A percentile compares a stretch with the other conserved stretches of the same genome.
Conservation (phyloP, 176 grass and related monocot species). For the Phyllostachys edulis region DNA sequence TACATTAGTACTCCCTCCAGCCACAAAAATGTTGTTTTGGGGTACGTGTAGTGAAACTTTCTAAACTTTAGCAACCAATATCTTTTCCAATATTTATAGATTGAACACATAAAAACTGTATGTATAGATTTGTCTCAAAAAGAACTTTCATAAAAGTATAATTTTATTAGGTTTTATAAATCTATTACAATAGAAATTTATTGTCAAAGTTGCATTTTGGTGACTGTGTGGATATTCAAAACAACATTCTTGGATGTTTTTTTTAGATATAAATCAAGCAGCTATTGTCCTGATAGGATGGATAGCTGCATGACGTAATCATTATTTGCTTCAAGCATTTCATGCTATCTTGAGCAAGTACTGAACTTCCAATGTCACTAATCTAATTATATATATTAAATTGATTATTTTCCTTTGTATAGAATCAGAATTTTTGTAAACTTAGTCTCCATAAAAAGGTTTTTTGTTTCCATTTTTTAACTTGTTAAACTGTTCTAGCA, state of each 20-base stretch:
- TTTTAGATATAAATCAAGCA: not conserved
- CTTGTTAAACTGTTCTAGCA: slow-evolving; percentile 1
- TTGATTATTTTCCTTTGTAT: not conserved
- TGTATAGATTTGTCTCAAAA: too few species aligned
- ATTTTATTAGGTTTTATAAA: too few species aligned
- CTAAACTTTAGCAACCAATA: too few species aligned
- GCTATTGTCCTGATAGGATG: not conserved
- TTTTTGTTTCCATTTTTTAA: slow-evolving; percentile 22
- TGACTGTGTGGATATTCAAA: too few species aligned
- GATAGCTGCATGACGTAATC: not conserved
- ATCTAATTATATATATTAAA: not conserved
- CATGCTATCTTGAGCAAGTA: not conserved
- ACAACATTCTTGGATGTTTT: not conserved
- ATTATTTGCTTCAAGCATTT: not conserved
- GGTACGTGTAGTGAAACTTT: too few species aligned
- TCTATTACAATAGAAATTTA: too few species aligned
- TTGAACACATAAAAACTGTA: too few species aligned
- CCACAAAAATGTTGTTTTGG: too few species aligned
- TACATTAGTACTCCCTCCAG: too few species aligned
- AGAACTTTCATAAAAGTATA: too few species aligned
- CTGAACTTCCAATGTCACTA: not conserved
- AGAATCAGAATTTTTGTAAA: not conserved
- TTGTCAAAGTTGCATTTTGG: too few species aligned
- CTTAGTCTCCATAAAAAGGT: not conserved
- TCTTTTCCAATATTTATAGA: too few species aligned